Conservation (phyloP, 1,139 yeast genomes). For the Debaryomycetaceae sp. region DNA sequence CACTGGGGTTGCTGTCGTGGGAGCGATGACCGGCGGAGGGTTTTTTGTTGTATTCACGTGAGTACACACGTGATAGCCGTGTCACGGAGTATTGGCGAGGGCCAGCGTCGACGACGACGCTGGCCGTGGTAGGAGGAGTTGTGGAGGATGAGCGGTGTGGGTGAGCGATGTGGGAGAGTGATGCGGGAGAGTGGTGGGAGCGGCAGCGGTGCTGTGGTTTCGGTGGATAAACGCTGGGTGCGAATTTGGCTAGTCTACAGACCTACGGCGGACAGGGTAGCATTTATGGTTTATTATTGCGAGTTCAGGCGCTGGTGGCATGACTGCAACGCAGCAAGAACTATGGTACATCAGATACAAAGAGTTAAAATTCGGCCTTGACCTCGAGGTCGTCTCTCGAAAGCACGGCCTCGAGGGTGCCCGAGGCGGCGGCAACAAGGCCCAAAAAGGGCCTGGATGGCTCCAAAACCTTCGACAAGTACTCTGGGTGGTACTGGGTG, state of each 20-base stretch:
- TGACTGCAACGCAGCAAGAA: background rate
- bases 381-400: slow-evolving; percentile 40
- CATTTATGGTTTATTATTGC: too few relatives aligned
- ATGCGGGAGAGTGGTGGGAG: background rate
- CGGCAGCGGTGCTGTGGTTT: background rate
- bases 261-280: too few relatives aligned
- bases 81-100: background rate
- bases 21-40: too few relatives aligned
- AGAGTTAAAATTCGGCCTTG: slow-evolving; percentile 41
- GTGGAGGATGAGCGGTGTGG: background rate
- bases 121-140: background rate
- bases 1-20: too few relatives aligned
- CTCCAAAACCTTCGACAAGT: slow-evolving; percentile 89
- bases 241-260: too few relatives aligned
- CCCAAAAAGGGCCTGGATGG: slow-evolving; percentile 98
- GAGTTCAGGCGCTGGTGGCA: too few relatives aligned
- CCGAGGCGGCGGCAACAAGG: slow-evolving; percentile 88
- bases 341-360: background rate
- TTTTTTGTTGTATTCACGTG: background rate
- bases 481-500: slow-evolving; percentile 98
- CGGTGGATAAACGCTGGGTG: too few relatives aligned
- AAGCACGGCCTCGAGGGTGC: slow-evolving; percentile 65
- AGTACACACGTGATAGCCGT: background rate
- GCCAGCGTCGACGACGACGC: background rate
- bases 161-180: background rate